Evolutionary conservation across 257 asterid genomes (phyloP).

Genomic region (Solanum bulbocastanum): DNA sequence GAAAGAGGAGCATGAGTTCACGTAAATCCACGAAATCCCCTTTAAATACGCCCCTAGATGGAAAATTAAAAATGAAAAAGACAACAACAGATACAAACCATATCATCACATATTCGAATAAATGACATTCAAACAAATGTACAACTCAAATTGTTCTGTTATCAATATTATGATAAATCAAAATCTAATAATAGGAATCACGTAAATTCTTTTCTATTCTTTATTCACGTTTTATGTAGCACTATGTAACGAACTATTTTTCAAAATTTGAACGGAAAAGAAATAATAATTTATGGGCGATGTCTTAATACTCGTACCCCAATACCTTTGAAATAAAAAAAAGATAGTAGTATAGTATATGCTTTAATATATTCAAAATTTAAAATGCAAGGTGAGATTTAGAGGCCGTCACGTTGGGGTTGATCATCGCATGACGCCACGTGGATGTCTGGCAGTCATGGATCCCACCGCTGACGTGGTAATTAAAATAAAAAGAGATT

Average conservation of each 20-base stretch:
- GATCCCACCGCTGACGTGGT: slow-evolving; percentile 50
- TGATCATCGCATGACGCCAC: slow-evolving; percentile 25
- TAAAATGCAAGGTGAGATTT: background rate
- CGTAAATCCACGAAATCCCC: too few relatives aligned
- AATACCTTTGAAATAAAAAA: background rate
- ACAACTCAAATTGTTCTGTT: background rate
- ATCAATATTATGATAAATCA: background rate
- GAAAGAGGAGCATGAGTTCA: too few relatives aligned
- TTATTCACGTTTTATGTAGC: background rate
- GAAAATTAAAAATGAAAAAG: too few relatives aligned
- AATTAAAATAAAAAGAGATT: slow-evolving; percentile 11
- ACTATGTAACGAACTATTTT: background rate
- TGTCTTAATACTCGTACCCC: background rate
- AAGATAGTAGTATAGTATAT: background rate
- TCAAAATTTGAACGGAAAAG: background rate
- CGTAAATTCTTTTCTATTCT: background rate
- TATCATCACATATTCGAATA: too few relatives aligned
- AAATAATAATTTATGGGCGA: background rate
- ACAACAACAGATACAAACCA: background rate
- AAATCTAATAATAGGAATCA: background rate
- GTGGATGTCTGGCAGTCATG: slow-evolving; percentile 31
- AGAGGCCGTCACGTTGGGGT: slow-evolving; percentile 44
- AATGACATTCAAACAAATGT: background rate
- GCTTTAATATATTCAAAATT: background rate
- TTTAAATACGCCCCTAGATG: too few relatives aligned